Conservation (phyloP, 108 stramenopile genomes). For the Halocafeteria seosinensis region DNA sequence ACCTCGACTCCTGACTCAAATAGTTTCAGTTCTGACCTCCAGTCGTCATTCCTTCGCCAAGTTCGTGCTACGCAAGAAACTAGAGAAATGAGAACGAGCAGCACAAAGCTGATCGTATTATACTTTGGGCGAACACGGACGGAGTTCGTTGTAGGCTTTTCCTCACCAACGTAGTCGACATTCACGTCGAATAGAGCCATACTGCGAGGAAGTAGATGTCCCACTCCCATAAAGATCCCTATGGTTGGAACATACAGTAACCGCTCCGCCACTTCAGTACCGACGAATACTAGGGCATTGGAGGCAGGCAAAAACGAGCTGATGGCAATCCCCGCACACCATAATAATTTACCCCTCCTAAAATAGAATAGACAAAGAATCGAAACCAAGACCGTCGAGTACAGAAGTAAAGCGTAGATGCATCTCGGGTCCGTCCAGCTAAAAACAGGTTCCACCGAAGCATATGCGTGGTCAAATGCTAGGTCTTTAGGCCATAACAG, state of each 20-base stretch:
- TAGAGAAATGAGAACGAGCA: background rate
- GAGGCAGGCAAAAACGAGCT: slow-evolving; percentile 3
- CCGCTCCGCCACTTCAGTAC: slow-evolving; percentile 7
- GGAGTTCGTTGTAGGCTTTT: background rate
- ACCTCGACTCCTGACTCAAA: background rate
- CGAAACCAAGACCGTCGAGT: background rate
- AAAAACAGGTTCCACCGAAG: background rate
- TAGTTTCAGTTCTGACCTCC: slow-evolving; percentile 2
- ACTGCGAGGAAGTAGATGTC: background rate
- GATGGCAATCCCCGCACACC: background rate
- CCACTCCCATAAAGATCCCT: slow-evolving; percentile 1
- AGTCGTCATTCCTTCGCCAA: slow-evolving; percentile 2
- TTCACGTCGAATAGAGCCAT: no score
- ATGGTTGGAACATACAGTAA: slow-evolving; percentile 14
- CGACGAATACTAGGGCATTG: slow-evolving; percentile 8
- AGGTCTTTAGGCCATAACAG: background rate
- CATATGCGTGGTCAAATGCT: slow-evolving; percentile 5
- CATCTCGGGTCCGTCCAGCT: background rate
- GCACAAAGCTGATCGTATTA: background rate
- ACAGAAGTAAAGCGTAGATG: background rate
- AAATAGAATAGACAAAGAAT: background rate
- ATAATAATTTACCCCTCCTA: background rate
- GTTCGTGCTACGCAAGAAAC: background rate
- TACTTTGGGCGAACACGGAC: background rate
- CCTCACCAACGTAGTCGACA: no score